Evolutionary conservation across 108 stramenopile genomes (phyloP).

Genomic region (Pseudonitzschia multistriata): DNA sequence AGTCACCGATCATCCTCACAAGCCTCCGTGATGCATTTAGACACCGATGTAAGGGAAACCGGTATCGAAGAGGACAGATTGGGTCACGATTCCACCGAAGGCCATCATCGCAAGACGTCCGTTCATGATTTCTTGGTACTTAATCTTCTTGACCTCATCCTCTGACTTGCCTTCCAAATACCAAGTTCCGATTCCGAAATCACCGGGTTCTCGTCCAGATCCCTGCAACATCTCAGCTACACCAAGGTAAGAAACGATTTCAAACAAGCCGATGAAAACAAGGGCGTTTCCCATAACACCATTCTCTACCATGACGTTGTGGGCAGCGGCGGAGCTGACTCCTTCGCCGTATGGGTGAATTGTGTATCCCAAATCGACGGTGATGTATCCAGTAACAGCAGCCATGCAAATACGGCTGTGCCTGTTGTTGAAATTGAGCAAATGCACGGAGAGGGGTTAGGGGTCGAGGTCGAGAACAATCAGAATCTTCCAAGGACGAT

Average conservation of each 20-base stretch:
- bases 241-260: slow-evolving; percentile 72
- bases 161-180: slow-evolving; percentile 82
- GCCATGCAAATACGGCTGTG: slow-evolving; percentile 95
- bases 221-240: slow-evolving; percentile 87
- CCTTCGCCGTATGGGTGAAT: slow-evolving; percentile 78
- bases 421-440: slow-evolving; percentile 19
- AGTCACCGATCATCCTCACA: not conserved
- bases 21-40: not conserved
- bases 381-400: slow-evolving; percentile 88
- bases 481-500: no score
- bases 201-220: slow-evolving; percentile 89
- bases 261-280: slow-evolving; percentile 69
- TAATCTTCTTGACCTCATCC: slow-evolving; percentile 69
- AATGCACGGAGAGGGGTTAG: not conserved
- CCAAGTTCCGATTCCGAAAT: slow-evolving; percentile 86
- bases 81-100: slow-evolving; percentile 90
- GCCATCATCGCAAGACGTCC: slow-evolving; percentile 95
- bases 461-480: not conserved
- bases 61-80: slow-evolving; percentile 87
- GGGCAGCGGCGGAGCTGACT: slow-evolving; percentile 75
- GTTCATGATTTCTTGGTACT: slow-evolving; percentile 91
- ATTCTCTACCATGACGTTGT: slow-evolving; percentile 75
- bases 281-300: slow-evolving; percentile 86
- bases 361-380: slow-evolving; percentile 78
- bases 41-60: slow-evolving; percentile 78